Evolutionary conservation across 2,329 filamentous ascomycete species (phyloP), one percentile per base, ranked within the genome.

Genomic region (Colletotrichum lentis): DNA sequence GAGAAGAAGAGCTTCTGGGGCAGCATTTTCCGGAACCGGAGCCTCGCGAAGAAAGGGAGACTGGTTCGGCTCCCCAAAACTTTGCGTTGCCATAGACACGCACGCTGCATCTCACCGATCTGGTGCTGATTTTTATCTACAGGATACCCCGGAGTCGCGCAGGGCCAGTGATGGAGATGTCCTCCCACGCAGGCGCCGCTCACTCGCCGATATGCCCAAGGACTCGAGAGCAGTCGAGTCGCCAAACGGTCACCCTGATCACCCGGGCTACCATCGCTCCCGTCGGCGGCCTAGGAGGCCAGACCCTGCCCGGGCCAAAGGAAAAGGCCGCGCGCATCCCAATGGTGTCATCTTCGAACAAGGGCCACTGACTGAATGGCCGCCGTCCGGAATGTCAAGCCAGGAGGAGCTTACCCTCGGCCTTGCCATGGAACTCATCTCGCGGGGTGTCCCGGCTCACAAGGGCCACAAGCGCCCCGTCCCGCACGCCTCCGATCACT

Each of bases 381-480:
- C 88, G 20, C 88, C 88, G 0, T 77, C 79, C 12, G 84, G 83
- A 57, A 76, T 88, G 55, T 78, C 80, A 12, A 78, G 74, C 50
- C 75, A 81, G 27, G 84, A 85, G 44, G 83, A 86, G 68, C 80
- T 90, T 10, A 78, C 83, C 0, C 82, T 85, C 18, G 81, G 80
- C 50, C 82, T 84, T 55, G 88, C 88, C 11, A 83, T 84, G 77
- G 83, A 87, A 56, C 80, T 88, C 66, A 86, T 90, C 69, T 81
- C 82, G n/a, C 80, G 82, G 8, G 88, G 88, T 6, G 86, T 84
- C 2, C 85, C 88, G 5, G 79, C 81, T 2, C 85, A 87, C 75
- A 85, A 81, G 64, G 88, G 88, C 22, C 82, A 85, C 74, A 84
- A 82, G 73, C 80, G 81, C 46, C 73, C 81, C 4, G 82, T 90